Base-by-base conservation (phyloP, 139 green algal genomes). In the Chlorella vulgaris region DNA sequence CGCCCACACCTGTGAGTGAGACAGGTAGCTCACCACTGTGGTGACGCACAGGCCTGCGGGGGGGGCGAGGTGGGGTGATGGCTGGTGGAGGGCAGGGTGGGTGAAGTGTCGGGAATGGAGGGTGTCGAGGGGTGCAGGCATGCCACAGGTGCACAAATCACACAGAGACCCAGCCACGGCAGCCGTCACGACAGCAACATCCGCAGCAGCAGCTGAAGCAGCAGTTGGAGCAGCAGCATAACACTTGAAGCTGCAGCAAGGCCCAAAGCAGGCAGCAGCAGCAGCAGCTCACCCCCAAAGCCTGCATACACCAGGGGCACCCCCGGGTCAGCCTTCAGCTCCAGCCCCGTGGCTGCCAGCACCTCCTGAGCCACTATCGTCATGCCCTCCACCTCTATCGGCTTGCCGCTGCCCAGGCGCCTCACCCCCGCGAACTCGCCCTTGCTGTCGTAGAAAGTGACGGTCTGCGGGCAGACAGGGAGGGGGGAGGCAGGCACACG, bases 281-380 rank as follows among this genome's bases (percentile, higher is more conserved):
- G n/a, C 33, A 4, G 47, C 36, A 1, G 15, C 58, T 36, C 65
- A 87, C 88, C 87, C 76, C 82, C 92, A 86, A 96, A 96, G 69
- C 93, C 93, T 53, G 97, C 95, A 84, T 99, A 99, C 26, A 99
- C 96, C 4, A 90, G 86, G 0, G 96, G 97, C 68, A 99, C 93
- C 7, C 97, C 97, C 0, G 97, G 97, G 85, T 99, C 97, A 4
- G 76, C 90, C 90, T 99, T 98, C 28, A 98, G 85, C 89, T 98
- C 93, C 35, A 98, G 84, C 15, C 95, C 95, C 19, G 92, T 97
- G 73, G 83, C 85, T 51, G 91, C 93, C 62, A 95, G 65, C 7
- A 98, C 83, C 10, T 50, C 73, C 35, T 68, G 7, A 10, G 73
- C 31, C 8, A 35, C 50, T 4, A 99, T 65, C n/a, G 85, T 51